phyloP scores from a whole-genome alignment of 2,329 filamentous ascomycete species.

The Colletotrichum sp. region DNA sequence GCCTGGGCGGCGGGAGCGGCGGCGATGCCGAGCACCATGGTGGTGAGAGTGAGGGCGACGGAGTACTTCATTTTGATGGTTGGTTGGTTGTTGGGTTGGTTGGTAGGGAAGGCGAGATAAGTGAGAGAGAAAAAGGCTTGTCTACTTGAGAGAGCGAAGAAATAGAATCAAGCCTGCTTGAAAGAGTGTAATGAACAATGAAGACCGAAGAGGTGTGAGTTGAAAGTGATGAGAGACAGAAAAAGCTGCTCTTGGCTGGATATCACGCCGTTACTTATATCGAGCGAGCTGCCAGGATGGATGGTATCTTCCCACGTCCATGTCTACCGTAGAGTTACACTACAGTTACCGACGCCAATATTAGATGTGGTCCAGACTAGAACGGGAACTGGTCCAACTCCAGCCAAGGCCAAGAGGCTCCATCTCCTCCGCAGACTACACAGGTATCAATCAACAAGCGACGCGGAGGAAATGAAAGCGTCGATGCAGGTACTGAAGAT shows the following conservation, averaged over 20 bases:
- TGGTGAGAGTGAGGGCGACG: conserved; percentile 7
- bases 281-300: neutral
- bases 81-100: neutral
- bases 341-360: neutral
- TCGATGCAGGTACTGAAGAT: conserved; percentile 19
- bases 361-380: neutral
- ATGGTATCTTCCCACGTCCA: neutral
- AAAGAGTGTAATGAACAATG: conserved; percentile 10
- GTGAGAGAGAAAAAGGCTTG: conserved; percentile 1
- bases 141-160: conserved; percentile 9
- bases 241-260: neutral
- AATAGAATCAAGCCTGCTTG: conserved; percentile 19
- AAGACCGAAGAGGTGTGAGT: neutral
- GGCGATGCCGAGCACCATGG: conserved; percentile 12
- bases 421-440: conserved; percentile 1
- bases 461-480: conserved; percentile 20
- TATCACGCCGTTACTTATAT: conserved; percentile 12
- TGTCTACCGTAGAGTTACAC: neutral
- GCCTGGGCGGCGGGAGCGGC: conserved; percentile 3
- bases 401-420: neutral
- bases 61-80: conserved; percentile 17
- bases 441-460: conserved; percentile 15
- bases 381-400: neutral
- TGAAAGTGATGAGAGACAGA: neutral
- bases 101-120: neutral